Evolutionary conservation across 2,329 filamentous ascomycete genomes (phyloP).

Genomic region (Clonostachys solani): DNA sequence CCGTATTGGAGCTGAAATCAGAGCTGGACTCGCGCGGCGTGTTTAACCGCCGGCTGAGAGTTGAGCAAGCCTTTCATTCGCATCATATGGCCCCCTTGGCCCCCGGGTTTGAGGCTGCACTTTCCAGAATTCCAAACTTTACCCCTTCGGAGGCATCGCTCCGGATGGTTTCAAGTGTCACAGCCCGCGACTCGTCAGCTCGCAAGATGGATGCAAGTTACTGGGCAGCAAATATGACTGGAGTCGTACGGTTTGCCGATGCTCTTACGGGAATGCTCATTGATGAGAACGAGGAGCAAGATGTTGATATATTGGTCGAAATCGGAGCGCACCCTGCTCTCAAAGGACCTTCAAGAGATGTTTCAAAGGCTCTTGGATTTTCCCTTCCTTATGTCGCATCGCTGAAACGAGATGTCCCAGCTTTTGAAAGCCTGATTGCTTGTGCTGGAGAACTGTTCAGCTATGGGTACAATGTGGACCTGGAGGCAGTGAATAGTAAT

Average conservation of each 20-base stretch:
- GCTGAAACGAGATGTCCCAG: constrained; percentile 13
- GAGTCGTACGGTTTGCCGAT: constrained; percentile 23
- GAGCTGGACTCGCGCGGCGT: constrained; percentile 3
- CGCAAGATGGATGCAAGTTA: constrained; percentile 12
- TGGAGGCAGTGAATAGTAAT: constrained; percentile 30
- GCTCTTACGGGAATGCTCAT: constrained; percentile 8
- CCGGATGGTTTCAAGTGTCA: constrained; percentile 3
- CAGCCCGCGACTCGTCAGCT: not conserved
- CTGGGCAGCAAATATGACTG: constrained; percentile 26
- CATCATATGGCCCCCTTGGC: constrained; percentile 10
- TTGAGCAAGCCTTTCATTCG: constrained; percentile 10
- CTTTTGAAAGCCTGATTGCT: not conserved
- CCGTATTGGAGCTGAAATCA: constrained; percentile 3
- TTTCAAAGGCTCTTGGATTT: constrained; percentile 7
- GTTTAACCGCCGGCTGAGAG: constrained; percentile 7
- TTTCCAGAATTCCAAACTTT: not conserved
- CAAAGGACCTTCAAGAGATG: constrained; percentile 5
- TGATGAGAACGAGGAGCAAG: constrained; percentile 6
- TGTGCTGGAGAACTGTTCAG: constrained; percentile 10
- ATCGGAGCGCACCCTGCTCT: constrained; percentile 9
- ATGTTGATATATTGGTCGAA: constrained; percentile 7
- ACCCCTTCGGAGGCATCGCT: not conserved
- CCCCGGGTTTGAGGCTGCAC: constrained; percentile 8
- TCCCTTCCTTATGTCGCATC: not conserved
- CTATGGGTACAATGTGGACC: constrained; percentile 16